Evolutionary conservation across 139 green algal genomes (phyloP).

Genomic region (Chlorella sorokiniana): DNA sequence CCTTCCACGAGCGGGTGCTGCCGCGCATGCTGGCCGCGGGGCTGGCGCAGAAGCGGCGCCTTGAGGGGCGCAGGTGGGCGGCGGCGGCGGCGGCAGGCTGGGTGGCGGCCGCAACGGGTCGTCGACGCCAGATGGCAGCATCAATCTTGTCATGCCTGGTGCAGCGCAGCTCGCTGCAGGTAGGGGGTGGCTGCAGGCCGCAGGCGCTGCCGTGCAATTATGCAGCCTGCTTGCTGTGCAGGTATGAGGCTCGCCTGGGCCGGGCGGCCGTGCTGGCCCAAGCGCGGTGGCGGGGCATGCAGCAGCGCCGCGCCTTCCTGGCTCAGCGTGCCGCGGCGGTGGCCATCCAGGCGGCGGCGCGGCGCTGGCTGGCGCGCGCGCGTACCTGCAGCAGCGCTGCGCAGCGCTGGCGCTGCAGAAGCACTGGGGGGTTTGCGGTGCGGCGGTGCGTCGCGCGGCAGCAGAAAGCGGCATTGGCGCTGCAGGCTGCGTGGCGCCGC

Average conservation of each 20-base stretch:
- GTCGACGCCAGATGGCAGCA: not conserved
- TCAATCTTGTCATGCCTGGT: not conserved
- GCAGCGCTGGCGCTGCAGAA: not conserved
- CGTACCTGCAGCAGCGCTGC: not conserved
- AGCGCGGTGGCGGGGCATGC: conserved; percentile 15
- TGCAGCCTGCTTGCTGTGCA: conserved; percentile 3
- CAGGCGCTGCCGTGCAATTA: not conserved
- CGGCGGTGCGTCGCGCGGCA: not conserved
- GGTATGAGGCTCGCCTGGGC: conserved; percentile 17
- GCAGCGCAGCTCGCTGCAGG: not conserved
- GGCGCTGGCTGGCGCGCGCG: conserved; percentile 47
- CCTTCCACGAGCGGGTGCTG: conserved; percentile 37
- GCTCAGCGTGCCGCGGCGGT: conserved; percentile 43
- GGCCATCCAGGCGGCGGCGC: conserved; percentile 49
- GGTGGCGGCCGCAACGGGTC: too few relatives aligned
- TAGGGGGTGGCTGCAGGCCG: too few relatives aligned
- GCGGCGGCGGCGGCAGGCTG: too few relatives aligned
- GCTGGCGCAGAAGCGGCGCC: conserved; percentile 4
- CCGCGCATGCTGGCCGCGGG: conserved; percentile 33
- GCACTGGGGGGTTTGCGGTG: not conserved
- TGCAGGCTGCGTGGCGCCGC: conserved; percentile 44
- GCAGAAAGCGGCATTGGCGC: too few relatives aligned
- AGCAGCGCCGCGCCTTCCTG: conserved; percentile 22
- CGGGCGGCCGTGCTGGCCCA: conserved; percentile 39
- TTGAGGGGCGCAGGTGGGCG: conserved; percentile 9